These are phyloP conservation scores for Raphanus raphanistrum DNA, from an alignment of 345 rosid genomes.

Conservation along the genomic window DNA sequence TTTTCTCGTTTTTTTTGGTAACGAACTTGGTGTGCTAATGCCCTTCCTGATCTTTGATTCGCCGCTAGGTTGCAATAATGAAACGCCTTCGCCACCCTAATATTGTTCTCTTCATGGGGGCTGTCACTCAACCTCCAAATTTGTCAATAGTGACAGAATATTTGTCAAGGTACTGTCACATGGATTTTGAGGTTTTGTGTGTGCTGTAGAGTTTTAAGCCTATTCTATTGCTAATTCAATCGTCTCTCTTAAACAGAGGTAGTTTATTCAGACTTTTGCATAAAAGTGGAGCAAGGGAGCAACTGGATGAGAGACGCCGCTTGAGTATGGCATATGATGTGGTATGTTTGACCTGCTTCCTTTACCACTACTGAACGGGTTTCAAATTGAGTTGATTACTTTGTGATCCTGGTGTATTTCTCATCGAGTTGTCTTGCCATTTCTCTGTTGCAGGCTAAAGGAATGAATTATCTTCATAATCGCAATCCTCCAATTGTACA, in stretches of 20 bases:
- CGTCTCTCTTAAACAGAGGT: conserved; percentile 62
- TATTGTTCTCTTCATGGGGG: conserved; percentile 99
- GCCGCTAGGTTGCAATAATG: conserved; percentile 89
- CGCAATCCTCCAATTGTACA: conserved; percentile 96
- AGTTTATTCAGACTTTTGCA: conserved; percentile 94
- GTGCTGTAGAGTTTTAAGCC: neutral
- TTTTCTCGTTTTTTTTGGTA: neutral
- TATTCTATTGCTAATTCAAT: conserved; percentile 26
- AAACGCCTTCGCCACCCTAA: conserved; percentile 98
- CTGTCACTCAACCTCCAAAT: conserved; percentile 94
- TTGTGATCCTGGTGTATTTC: conserved; percentile 7
- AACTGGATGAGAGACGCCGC: conserved; percentile 88
- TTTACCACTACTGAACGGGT: neutral
- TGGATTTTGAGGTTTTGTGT: conserved; percentile 1
- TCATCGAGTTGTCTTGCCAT: neutral
- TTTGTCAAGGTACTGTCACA: conserved; percentile 69
- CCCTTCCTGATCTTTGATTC: conserved; percentile 30
- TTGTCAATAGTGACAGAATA: conserved; percentile 98
- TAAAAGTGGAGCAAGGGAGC: conserved; percentile 81
- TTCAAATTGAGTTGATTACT: neutral
- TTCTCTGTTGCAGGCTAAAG: conserved; percentile 72
- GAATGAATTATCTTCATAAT: conserved; percentile 98
- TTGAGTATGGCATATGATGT: conserved; percentile 98
- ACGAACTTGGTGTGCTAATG: neutral
- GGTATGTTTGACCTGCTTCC: conserved; percentile 48